These are phyloP conservation scores for Globisporangium cederbergense DNA, from an alignment of 352 stramenopile genomes.

Conservation along the genomic window DNA sequence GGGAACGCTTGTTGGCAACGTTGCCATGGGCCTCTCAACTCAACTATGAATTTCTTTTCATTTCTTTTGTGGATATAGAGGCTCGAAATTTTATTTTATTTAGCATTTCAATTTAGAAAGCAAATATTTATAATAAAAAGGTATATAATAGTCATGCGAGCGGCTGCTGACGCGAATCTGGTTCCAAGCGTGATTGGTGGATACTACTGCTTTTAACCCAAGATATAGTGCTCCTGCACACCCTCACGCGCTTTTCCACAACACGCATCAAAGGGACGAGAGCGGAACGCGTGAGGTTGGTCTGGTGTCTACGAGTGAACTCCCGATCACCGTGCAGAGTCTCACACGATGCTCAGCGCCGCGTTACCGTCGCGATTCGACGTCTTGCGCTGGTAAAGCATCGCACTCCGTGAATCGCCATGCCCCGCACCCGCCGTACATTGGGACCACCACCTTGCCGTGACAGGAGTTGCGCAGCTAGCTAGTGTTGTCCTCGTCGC, in stretches of 20 bases:
- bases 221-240: neutral
- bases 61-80: neutral
- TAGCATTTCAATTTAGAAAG: no score
- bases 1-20: neutral
- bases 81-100: no score
- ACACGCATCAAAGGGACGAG: no score
- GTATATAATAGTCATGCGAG: neutral
- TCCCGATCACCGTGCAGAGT: neutral
- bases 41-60: neutral
- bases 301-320: neutral
- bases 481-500: neutral
- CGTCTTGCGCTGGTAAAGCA: neutral
- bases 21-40: neutral
- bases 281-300: neutral
- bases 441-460: neutral
- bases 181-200: neutral
- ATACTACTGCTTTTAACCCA: neutral
- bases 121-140: neutral
- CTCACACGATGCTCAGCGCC: neutral
- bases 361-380: neutral
- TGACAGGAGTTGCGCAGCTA: neutral
- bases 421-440: neutral
- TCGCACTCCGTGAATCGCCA: neutral
- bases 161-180: conserved; percentile 1
- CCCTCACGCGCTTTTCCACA: neutral